phyloP scores from a whole-genome alignment of 768 basidiomycete species.

The Boletus patriciae region DNA sequence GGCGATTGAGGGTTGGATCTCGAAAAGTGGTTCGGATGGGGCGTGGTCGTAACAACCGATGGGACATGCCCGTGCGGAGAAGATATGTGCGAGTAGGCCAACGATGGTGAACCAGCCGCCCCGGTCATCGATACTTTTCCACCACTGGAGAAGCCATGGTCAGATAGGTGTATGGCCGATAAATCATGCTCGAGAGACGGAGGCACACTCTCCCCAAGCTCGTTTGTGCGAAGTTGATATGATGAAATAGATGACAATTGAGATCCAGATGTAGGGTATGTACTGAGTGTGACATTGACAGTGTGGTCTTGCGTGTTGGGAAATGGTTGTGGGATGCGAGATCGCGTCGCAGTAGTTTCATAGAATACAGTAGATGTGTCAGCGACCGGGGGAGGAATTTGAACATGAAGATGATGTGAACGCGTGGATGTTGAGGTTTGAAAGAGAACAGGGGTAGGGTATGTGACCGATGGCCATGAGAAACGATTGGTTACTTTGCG shows the following conservation, averaged over 20 bases:
- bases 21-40: slow-evolving; percentile 21
- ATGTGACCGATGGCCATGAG: slow-evolving; percentile 41
- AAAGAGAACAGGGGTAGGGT: slow-evolving; percentile 51
- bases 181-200: slow-evolving; percentile 25
- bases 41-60: slow-evolving; percentile 50
- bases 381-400: slow-evolving; percentile 31
- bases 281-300: slow-evolving; percentile 25
- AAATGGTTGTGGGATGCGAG: slow-evolving; percentile 24
- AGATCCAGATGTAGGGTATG: slow-evolving; percentile 35
- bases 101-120: slow-evolving; percentile 10
- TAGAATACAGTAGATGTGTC: slow-evolving; percentile 66
- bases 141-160: slow-evolving; percentile 10
- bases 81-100: slow-evolving; percentile 18
- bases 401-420: slow-evolving; percentile 34
- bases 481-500: slow-evolving; percentile 39
- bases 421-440: slow-evolving; percentile 39
- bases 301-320: slow-evolving; percentile 19
- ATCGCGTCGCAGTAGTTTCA: slow-evolving; percentile 49
- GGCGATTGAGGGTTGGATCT: slow-evolving; percentile 14
- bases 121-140: slow-evolving; percentile 3
- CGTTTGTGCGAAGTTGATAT: slow-evolving; percentile 28
- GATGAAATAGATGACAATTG: slow-evolving; percentile 35
- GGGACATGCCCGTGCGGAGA: slow-evolving; percentile 49
- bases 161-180: slow-evolving; percentile 23
- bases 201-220: slow-evolving; percentile 6